Conservation (phyloP, 768 basidiomycete genomes). For the Multifurca ochricompacta region DNA sequence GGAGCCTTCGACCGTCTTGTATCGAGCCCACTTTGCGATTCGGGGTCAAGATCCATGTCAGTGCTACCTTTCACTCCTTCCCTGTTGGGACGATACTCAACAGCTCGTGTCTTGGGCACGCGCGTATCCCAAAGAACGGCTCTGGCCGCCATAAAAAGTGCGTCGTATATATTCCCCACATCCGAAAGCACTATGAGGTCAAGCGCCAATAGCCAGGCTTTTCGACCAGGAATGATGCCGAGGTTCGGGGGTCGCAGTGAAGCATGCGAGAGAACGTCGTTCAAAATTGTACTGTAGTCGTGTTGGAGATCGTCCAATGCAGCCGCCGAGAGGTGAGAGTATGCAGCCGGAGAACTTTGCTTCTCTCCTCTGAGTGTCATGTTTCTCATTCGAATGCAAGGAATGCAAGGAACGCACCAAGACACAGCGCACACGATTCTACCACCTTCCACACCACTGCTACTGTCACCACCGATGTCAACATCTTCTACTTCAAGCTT, state of each 20-base stretch:
- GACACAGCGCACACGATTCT: slow-evolving; percentile 60
- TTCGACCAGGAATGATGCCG: slow-evolving; percentile 39
- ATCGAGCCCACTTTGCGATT: slow-evolving; percentile 44
- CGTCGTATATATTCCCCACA: slow-evolving; percentile 69
- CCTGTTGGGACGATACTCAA: slow-evolving; percentile 55
- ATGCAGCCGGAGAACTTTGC: slow-evolving; percentile 71
- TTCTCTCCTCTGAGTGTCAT: slow-evolving; percentile 29
- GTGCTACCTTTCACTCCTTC: slow-evolving; percentile 26
- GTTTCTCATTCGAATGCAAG: background rate
- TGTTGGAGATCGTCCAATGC: slow-evolving; percentile 71
- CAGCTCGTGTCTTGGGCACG: slow-evolving; percentile 62
- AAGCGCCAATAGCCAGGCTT: slow-evolving; percentile 68
- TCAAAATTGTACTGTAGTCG: slow-evolving; percentile 57
- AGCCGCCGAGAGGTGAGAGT: slow-evolving; percentile 54
- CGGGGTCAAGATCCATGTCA: slow-evolving; percentile 53
- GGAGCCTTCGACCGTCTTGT: slow-evolving; percentile 38
- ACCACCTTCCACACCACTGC: slow-evolving; percentile 48
- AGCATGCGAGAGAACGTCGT: slow-evolving; percentile 56
- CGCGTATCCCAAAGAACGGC: slow-evolving; percentile 77
- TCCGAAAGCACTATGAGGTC: slow-evolving; percentile 72
- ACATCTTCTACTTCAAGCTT: slow-evolving; percentile 73
- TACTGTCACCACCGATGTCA: slow-evolving; percentile 31
- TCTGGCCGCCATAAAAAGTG: slow-evolving; percentile 69
- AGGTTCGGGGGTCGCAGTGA: slow-evolving; percentile 64
- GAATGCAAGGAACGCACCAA: slow-evolving; percentile 49